A percentile compares a stretch with the other conserved stretches of the same genome.
Conservation (phyloP, 257 asterid genomes). For the Solanum arcanum region DNA sequence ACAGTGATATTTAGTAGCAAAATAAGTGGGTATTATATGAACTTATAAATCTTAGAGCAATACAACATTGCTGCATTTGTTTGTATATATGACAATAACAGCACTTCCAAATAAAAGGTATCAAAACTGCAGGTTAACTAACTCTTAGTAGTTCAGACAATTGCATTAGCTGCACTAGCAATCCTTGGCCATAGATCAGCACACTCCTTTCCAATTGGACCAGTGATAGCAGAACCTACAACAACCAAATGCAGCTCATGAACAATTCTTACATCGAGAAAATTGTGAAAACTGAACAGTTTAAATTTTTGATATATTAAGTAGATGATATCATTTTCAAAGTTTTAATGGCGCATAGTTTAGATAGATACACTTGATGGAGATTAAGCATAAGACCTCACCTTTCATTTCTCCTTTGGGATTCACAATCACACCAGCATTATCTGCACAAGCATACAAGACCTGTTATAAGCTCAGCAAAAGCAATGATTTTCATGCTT, state of each 20-base stretch:
- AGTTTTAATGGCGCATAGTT: not conserved
- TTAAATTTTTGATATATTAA: not conserved
- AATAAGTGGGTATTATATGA: not conserved
- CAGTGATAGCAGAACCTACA: constrained; percentile 33
- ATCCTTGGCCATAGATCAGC: constrained; percentile 51
- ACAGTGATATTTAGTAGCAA: not conserved
- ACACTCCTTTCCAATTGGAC: constrained; percentile 53
- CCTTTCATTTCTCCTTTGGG: constrained; percentile 60
- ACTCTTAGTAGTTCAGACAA: not conserved
- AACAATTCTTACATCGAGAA: not conserved
- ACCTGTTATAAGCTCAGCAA: not conserved
- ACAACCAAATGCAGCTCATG: not conserved
- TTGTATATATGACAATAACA: not conserved
- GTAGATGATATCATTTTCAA: not conserved
- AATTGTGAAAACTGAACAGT: not conserved
- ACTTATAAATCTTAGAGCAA: not conserved
- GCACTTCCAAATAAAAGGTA: not conserved
- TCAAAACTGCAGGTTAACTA: not conserved
- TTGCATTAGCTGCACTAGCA: constrained; percentile 38
- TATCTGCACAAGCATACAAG: constrained; percentile 15
- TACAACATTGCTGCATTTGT: not conserved
- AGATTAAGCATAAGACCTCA: not conserved
- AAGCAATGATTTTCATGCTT: not conserved
- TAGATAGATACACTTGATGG: not conserved
- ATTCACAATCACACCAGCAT: constrained; percentile 51